These are phyloP conservation scores for Anthracocystis panici-leucophaei DNA, from an alignment of 1,284 basidiomycete genomes.

Conservation along the genomic window DNA sequence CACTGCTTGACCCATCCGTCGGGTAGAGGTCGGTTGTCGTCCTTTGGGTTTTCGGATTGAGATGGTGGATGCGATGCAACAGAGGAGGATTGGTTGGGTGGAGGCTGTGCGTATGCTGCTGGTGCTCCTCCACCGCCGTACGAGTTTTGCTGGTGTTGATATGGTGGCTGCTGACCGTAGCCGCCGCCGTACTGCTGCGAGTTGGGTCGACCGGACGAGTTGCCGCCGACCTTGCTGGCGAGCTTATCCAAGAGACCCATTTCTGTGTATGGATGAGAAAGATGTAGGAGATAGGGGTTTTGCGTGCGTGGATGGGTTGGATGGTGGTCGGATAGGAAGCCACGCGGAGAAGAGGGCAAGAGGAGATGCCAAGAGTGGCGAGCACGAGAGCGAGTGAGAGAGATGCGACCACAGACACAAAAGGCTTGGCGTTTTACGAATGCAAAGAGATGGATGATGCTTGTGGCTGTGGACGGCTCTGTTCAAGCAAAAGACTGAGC, in stretches of 20 bases:
- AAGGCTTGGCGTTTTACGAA: slow-evolving; percentile 12
- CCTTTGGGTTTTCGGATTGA: slow-evolving; percentile 31
- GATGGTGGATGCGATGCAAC: slow-evolving; percentile 11
- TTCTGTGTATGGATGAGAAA: background rate
- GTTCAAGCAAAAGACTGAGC: too few species aligned
- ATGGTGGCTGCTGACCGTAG: slow-evolving; percentile 34
- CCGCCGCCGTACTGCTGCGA: slow-evolving; percentile 47
- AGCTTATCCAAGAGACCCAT: slow-evolving; percentile 65
- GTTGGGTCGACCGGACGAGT: slow-evolving; percentile 23
- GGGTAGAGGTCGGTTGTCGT: slow-evolving; percentile 58
- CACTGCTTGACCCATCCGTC: slow-evolving; percentile 67
- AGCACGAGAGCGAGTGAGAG: background rate
- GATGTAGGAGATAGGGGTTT: background rate
- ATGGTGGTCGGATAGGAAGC: slow-evolving; percentile 2
- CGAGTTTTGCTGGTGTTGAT: slow-evolving; percentile 24
- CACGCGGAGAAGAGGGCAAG: background rate
- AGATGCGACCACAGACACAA: background rate
- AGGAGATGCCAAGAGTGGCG: slow-evolving; percentile 1
- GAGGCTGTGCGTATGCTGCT: slow-evolving; percentile 8
- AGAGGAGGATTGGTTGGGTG: slow-evolving; percentile 7
- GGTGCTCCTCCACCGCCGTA: slow-evolving; percentile 23
- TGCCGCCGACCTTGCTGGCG: slow-evolving; percentile 50
- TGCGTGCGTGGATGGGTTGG: slow-evolving; percentile 1
- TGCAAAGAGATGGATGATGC: background rate
- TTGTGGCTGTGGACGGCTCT: too few species aligned